Conservation (phyloP, 176 grass and related monocot genomes). For the Carex pumila region DNA sequence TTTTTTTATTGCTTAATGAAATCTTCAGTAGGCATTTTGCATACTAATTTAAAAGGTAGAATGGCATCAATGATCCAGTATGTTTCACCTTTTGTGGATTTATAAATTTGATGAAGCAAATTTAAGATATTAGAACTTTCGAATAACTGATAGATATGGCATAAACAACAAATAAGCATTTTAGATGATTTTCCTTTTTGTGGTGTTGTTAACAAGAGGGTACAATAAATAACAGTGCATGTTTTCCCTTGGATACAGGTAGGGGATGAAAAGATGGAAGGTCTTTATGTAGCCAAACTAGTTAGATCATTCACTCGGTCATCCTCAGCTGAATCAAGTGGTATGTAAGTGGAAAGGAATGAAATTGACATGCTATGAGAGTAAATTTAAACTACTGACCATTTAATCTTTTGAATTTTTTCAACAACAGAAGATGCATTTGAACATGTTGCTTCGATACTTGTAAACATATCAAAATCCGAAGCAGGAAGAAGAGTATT, state of each 20-base stretch:
- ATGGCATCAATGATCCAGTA: neutral
- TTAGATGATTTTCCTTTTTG: neutral
- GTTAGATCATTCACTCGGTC: constrained; percentile 85
- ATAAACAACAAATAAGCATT: neutral
- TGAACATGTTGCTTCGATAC: constrained; percentile 77
- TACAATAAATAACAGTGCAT: constrained; percentile 1
- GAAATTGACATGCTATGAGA: neutral
- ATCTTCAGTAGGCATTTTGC: neutral
- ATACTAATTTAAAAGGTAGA: neutral
- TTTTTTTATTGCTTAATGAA: neutral
- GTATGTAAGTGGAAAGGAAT: neutral
- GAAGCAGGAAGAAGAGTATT: constrained; percentile 81
- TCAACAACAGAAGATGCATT: constrained; percentile 59
- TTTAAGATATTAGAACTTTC: neutral
- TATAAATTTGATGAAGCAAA: neutral
- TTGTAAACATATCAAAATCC: constrained; percentile 92
- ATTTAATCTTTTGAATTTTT: neutral
- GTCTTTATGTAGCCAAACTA: constrained; percentile 75
- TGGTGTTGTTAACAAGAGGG: neutral
- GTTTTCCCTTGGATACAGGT: constrained; percentile 39
- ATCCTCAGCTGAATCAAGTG: constrained; percentile 22
- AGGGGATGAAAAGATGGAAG: constrained; percentile 93
- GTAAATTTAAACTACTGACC: neutral
- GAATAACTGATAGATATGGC: neutral
- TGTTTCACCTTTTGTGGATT: neutral